Evolutionary conservation across 371 early-diverging fungal genomes (phyloP), one percentile per base, ranked within the genome.

Genomic region (Conidiobolus incongruus): DNA sequence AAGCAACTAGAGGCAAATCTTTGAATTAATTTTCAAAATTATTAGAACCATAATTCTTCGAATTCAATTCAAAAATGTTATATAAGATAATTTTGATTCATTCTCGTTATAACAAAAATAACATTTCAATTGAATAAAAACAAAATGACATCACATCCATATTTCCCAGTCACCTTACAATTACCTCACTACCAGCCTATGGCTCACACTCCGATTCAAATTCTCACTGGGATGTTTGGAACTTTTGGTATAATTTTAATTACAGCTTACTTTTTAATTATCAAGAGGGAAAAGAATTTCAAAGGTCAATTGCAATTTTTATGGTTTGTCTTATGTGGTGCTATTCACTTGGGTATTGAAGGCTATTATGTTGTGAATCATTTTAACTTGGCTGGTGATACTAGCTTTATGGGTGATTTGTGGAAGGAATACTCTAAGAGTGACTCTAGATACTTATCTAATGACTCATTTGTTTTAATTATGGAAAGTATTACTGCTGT

Each of bases 391-490:
- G 73, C 81, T 0, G 67, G 69, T 11, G 68, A 77, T 50, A 55
- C 61, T 34, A 56, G 54, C 23, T 44, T 80, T 1, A 40, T 87
- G 33, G 83, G 71, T n/a, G 72, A 87, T 46, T 47, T 84, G 43
- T 93, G 89, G 88, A 85, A 87, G 60, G 91, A 93, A 59, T 93
- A 93, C 54, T 60, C 86, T 1, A 64, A 72, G 49, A 67, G 73
- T 8, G 93, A 93, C 55, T 86, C 86, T 10, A 61, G 91, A 21
- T 93, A 93, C 53, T 57, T 90, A 56, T 58, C 68, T 23, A 56
- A 62, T 33, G 93, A 93, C 46, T 59, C 75, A 7, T 72, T 81
- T 44, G 73, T 88, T 4, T 50, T 78, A 24, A 61, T 72, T 38
- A 72, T 90, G 66, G 93, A 92, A 60, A 59, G 62, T n/a, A 72